phyloP scores from a whole-genome alignment of 257 asterid species.

The Rhazya stricta region DNA sequence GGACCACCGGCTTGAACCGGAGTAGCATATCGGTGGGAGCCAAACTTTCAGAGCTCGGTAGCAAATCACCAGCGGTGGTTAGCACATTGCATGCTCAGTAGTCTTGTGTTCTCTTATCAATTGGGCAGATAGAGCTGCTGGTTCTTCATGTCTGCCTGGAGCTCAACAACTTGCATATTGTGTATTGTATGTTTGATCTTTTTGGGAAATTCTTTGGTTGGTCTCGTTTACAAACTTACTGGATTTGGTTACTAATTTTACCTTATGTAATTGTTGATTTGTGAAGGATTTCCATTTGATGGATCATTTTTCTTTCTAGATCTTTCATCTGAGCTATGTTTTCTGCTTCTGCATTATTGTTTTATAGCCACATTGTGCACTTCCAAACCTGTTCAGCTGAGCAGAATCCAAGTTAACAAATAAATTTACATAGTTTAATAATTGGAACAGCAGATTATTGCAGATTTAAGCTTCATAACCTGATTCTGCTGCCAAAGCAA shows the following conservation, averaged over 20 bases:
- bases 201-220: not conserved
- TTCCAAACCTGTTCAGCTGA: not conserved
- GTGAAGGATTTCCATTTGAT: not conserved
- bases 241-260: not conserved
- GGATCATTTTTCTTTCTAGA: not conserved
- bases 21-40: constrained; percentile 49
- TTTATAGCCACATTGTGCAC: not conserved
- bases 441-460: too few relatives aligned
- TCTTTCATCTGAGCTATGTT: not conserved
- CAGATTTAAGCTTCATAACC: not conserved
- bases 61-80: not conserved
- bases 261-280: not conserved
- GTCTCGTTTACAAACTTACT: not conserved
- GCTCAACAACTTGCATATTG: not conserved
- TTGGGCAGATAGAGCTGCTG: not conserved
- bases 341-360: not conserved
- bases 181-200: not conserved
- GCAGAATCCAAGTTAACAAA: not conserved
- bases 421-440: too few relatives aligned
- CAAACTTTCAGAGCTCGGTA: constrained; percentile 49
- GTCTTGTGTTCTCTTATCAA: not conserved
- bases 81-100: not conserved
- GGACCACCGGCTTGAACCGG: constrained; percentile 29
- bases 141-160: not conserved
- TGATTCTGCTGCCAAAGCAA: not conserved